Percentiles rank a stretch among this genome's conserved stretches.
These are phyloP conservation scores for Curvularia sp. DNA, from an alignment of 2,329 filamentous ascomycete species.

Conservation along the genomic window DNA sequence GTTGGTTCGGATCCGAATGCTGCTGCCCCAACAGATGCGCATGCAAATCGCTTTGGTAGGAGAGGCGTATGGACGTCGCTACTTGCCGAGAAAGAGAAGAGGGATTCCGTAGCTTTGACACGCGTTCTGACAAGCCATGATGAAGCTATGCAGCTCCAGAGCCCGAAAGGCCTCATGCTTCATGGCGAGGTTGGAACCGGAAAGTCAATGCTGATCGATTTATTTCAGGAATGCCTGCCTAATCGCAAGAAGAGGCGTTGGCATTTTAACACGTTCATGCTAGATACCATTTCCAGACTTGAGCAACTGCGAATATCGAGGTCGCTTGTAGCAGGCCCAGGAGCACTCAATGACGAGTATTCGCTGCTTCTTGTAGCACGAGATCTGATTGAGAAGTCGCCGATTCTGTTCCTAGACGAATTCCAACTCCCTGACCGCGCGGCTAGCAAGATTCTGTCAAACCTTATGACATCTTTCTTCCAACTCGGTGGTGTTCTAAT, in stretches of 20 bases:
- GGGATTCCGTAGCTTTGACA: constrained; percentile 67
- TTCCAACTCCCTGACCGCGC: constrained; percentile 83
- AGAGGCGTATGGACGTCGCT: constrained; percentile 63
- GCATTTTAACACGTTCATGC: constrained; percentile 89
- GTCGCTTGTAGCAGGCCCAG: constrained; percentile 17
- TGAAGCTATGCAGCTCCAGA: constrained; percentile 72
- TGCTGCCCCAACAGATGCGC: constrained; percentile 31
- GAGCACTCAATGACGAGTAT: constrained; percentile 61
- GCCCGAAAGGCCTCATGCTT: constrained; percentile 75
- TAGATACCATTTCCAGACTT: constrained; percentile 75
- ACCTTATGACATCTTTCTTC: constrained; percentile 80
- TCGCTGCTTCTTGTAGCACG: constrained; percentile 76
- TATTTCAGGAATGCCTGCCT: constrained; percentile 79
- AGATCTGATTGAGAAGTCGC: constrained; percentile 75
- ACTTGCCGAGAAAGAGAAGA: constrained; percentile 61
- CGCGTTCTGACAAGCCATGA: constrained; percentile 73
- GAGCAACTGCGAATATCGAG: constrained; percentile 65
- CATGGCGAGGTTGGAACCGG: constrained; percentile 84
- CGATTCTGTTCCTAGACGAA: constrained; percentile 81
- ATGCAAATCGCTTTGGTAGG: constrained; percentile 35
- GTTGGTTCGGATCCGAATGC: constrained; percentile 42
- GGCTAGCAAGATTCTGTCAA: constrained; percentile 78
- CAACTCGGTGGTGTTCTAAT: constrained; percentile 81
- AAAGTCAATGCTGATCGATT: constrained; percentile 83
- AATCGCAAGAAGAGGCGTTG: constrained; percentile 75